Percentiles rank a stretch among this genome's conserved stretches.
Conservation (phyloP, 768 basidiomycete species). For the Hemileccinum impolitum region DNA sequence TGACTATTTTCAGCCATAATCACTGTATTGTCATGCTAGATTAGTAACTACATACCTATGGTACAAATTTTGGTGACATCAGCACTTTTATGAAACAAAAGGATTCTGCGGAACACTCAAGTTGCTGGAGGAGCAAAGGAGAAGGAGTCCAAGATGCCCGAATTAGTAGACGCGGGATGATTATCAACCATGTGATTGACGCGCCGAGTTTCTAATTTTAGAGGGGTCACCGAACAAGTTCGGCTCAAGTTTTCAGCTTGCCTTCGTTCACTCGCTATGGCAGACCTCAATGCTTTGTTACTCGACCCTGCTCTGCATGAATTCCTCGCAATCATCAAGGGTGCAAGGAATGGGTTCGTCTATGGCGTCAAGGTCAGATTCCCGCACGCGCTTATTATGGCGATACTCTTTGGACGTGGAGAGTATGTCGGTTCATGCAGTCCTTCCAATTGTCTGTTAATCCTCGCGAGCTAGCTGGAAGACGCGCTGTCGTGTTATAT, state of each 20-base stretch:
- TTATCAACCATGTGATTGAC: conserved; percentile 27
- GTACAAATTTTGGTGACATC: no score
- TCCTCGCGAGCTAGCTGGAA: conserved; percentile 53
- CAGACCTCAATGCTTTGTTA: conserved; percentile 23
- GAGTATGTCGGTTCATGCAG: conserved; percentile 53
- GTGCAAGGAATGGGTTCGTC: conserved; percentile 86
- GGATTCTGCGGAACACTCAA: no score
- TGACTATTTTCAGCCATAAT: conserved; percentile 39
- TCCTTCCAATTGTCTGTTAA: conserved; percentile 7
- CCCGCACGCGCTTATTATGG: conserved; percentile 97
- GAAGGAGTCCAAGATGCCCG: no score
- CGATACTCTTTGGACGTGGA: conserved; percentile 88
- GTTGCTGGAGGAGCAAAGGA: no score
- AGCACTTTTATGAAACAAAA: background rate
- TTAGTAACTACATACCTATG: background rate
- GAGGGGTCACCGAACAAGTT: no score
- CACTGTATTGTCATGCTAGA: background rate
- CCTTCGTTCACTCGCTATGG: conserved; percentile 16
- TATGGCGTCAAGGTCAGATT: conserved; percentile 91
- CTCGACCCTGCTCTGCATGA: conserved; percentile 81
- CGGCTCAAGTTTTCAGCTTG: background rate
- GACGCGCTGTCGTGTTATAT: conserved; percentile 64
- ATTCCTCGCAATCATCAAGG: conserved; percentile 89
- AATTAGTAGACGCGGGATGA: no score
- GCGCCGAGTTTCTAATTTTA: background rate